Evolutionary conservation across 495 filamentous ascomycete genomes (phyloP), one percentile per base, ranked within the genome.

Genomic region (Neurospora sp.): DNA sequence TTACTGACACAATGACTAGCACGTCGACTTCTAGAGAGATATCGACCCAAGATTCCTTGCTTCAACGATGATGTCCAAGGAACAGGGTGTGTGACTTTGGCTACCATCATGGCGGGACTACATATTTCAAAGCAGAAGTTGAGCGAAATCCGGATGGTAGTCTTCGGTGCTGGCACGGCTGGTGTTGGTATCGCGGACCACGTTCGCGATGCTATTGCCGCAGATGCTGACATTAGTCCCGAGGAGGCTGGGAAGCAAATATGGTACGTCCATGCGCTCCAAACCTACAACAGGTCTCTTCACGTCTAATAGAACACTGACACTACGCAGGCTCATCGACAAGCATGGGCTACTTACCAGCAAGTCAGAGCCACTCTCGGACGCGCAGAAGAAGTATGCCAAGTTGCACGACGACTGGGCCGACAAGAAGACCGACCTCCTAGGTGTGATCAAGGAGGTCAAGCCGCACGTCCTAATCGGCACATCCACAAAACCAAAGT

Each of bases 61-160:
- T 96, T 97, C 85, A 97, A 97, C 73, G 94, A 97, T 70, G 94
- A 97, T 80, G 90, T 97, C 1, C 94, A 97, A 78, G 94, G 94
- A 3, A 97, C 94, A 1, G 94, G 94, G 0, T 93, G 91, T 42
- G 93, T 97, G 3, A 96, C 94, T 0, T 83, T 97, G 5, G 94
- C 93, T 0, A 93, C 91, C 0, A 90, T 97, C 73, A 88, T 92
- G 80, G 87, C 92, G 1, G 93, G 85, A 3, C 81, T 93, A 14
- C 86, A 93, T 70, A 88, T 96, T 20, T 88, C 86, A 70, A 86
- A 91, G 6, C 79, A 91, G 69, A 88, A 90, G 71, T 79, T 95
- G 38, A 81, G 81, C 40, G 92, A 97, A 73, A 82, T 90, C 5
- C 86, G 89, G 53, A 82, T 95, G 48, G 86, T 96, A 0, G 78